A percentile compares a stretch with the other conserved stretches of the same genome.
Evolutionary conservation across 1,284 basidiomycete species (phyloP).

Genomic region (Moesziomyces antarcticus): DNA sequence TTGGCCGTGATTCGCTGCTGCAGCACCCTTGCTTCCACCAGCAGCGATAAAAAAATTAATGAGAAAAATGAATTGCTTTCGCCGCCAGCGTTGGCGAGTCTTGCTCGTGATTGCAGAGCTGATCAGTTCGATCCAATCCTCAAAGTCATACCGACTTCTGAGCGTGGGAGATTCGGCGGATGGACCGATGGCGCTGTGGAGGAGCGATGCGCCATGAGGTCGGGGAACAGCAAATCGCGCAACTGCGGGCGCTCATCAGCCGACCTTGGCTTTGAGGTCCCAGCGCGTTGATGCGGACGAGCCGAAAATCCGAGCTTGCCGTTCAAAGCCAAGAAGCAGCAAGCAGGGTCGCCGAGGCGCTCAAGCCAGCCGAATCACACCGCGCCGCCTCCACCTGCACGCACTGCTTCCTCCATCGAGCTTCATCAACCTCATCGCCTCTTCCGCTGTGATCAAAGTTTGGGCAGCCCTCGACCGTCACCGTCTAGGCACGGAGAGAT

Average conservation of each 20-base stretch:
- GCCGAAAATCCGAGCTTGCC: background rate
- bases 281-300: no score
- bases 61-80: background rate
- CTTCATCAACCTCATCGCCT: background rate
- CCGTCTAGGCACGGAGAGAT: background rate
- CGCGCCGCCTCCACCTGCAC: background rate
- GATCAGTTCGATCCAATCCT: background rate
- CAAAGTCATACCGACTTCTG: no score
- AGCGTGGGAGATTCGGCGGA: background rate
- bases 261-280: background rate
- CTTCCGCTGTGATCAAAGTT: no score
- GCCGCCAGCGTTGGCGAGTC: no score
- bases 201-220: background rate
- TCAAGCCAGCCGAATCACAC: background rate
- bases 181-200: background rate
- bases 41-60: background rate
- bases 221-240: background rate
- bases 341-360: background rate
- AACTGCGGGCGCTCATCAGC: background rate
- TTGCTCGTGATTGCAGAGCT: background rate
- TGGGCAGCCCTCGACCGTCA: no score
- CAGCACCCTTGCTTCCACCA: background rate
- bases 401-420: no score
- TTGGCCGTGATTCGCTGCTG: slow-evolving; percentile 3
- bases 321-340: background rate